Percentiles rank a stretch among this genome's conserved stretches.
Evolutionary conservation across 345 rosid genomes (phyloP).

Genomic region (Arabidopsis arenosa): DNA sequence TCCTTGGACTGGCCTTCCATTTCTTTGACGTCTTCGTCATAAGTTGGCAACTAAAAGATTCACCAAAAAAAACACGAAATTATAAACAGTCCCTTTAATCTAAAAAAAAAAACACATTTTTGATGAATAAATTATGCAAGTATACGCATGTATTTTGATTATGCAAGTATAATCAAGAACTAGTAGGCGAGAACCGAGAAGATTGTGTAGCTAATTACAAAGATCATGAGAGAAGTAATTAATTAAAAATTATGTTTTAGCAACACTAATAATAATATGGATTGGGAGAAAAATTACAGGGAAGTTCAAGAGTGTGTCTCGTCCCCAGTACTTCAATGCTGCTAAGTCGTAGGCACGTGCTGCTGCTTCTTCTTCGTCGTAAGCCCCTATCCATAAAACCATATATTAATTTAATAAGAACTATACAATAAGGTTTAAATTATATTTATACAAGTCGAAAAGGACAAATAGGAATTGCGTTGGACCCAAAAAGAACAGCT

Average conservation of each 20-base stretch:
- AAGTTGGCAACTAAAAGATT: slow-evolving; percentile 54
- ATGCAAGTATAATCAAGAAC: too few relatives aligned
- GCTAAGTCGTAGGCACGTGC: slow-evolving; percentile 98
- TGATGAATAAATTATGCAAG: background rate
- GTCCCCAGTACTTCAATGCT: slow-evolving; percentile 96
- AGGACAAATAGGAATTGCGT: slow-evolving; percentile 10
- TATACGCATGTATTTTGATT: background rate
- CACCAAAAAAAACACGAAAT: background rate
- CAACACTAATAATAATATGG: background rate
- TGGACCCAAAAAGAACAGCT: slow-evolving; percentile 42
- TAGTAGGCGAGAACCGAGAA: too few relatives aligned
- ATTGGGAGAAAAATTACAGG: slow-evolving; percentile 57
- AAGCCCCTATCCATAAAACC: slow-evolving; percentile 69
- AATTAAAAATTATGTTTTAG: too few relatives aligned
- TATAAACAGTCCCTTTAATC: background rate
- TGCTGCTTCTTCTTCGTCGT: slow-evolving; percentile 88
- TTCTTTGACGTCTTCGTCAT: slow-evolving; percentile 67
- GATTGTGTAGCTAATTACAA: too few relatives aligned
- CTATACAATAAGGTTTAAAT: background rate
- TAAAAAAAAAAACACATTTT: too few relatives aligned
- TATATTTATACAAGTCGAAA: background rate
- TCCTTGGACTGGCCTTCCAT: slow-evolving; percentile 85
- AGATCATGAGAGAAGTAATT: too few relatives aligned
- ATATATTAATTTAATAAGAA: slow-evolving; percentile 10
- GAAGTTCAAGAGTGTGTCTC: slow-evolving; percentile 80